A percentile compares a stretch with the other conserved stretches of the same genome.
Evolutionary conservation across 2,329 filamentous ascomycete genomes (phyloP).

Genomic region (Trichoderma gracile): DNA sequence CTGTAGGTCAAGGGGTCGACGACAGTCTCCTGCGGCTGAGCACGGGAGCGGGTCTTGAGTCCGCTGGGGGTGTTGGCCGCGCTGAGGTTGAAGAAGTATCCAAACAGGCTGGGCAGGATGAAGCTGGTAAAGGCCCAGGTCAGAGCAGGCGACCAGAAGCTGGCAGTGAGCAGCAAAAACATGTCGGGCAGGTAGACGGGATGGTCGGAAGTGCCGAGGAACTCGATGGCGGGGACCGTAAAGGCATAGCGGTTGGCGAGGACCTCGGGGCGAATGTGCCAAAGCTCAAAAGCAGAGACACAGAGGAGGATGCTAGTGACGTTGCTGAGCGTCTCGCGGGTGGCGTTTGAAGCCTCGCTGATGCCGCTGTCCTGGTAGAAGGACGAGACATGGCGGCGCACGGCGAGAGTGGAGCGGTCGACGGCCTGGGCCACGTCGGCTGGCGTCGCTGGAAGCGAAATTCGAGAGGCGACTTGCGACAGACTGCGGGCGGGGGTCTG

Average conservation of each 20-base stretch:
- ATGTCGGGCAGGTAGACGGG: conserved; percentile 75
- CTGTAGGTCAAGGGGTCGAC: conserved; percentile 90
- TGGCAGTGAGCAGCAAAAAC: conserved; percentile 71
- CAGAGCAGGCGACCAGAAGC: conserved; percentile 81
- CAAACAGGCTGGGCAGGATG: conserved; percentile 67
- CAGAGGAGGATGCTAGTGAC: conserved; percentile 70
- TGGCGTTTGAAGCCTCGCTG: conserved; percentile 62
- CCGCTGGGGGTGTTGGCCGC: conserved; percentile 47
- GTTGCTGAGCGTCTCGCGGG: conserved; percentile 71
- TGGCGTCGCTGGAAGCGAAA: conserved; percentile 78
- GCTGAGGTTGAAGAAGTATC: conserved; percentile 91
- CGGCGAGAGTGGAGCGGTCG: conserved; percentile 66
- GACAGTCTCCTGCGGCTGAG: conserved; percentile 51
- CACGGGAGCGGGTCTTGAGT: conserved; percentile 46
- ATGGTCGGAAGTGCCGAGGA: conserved; percentile 58
- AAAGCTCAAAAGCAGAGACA: conserved; percentile 69
- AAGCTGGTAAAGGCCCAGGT: conserved; percentile 76
- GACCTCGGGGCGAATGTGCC: conserved; percentile 67
- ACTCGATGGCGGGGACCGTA: conserved; percentile 63
- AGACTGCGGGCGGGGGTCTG: conserved; percentile 55
- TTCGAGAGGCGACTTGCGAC: conserved; percentile 56
- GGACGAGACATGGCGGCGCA: conserved; percentile 66
- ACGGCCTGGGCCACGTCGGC: conserved; percentile 74
- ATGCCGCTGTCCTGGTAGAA: conserved; percentile 67
- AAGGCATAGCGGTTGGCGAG: conserved; percentile 72